Evolutionary conservation across 192 early-diverging fungal species (phyloP).

Genomic region (Pilaira anomala): DNA sequence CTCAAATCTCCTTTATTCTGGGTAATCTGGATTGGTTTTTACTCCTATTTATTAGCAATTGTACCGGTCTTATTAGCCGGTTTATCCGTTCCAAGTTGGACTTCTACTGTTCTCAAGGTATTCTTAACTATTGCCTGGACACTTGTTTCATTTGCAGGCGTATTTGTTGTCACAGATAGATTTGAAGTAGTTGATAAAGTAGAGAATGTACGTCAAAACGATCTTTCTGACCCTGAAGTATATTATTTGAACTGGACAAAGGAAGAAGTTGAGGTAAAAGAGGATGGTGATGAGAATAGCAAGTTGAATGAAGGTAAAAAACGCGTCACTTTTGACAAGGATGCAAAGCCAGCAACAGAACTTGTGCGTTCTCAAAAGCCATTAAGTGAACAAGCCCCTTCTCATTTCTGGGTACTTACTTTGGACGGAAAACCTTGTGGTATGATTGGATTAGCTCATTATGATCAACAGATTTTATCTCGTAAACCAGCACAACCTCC

Average conservation of each 20-base stretch:
- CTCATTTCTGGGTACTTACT: slow-evolving; percentile 36
- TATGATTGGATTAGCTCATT: slow-evolving; percentile 31
- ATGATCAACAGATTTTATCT: slow-evolving; percentile 4
- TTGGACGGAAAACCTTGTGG: slow-evolving; percentile 24
- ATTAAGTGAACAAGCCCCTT: slow-evolving; percentile 11
- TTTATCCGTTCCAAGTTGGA: slow-evolving; percentile 6
- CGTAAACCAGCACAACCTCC: slow-evolving; percentile 2
- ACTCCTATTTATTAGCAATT: slow-evolving; percentile 21
- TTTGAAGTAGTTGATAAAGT: slow-evolving; percentile 26
- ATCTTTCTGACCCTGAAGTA: slow-evolving; percentile 31
- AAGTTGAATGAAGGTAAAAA: slow-evolving; percentile 23
- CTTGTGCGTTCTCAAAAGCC: slow-evolving; percentile 11
- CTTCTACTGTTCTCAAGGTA: slow-evolving; percentile 2
- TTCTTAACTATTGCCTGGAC: slow-evolving; percentile 27
- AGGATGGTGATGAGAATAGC: slow-evolving; percentile 4
- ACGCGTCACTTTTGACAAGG: slow-evolving; percentile 26
- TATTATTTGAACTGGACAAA: slow-evolving; percentile 31
- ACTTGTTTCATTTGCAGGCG: slow-evolving; percentile 17
- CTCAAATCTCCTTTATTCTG: slow-evolving; percentile 26
- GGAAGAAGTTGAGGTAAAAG: slow-evolving; percentile 28
- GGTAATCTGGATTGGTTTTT: slow-evolving; percentile 25
- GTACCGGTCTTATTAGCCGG: slow-evolving; percentile 17
- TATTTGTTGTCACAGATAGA: slow-evolving; percentile 30
- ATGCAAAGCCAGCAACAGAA: slow-evolving; percentile 23
- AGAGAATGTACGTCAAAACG: slow-evolving; percentile 26